Base-by-base conservation (phyloP, 305 asterid genomes). In the Lippia alba region DNA sequence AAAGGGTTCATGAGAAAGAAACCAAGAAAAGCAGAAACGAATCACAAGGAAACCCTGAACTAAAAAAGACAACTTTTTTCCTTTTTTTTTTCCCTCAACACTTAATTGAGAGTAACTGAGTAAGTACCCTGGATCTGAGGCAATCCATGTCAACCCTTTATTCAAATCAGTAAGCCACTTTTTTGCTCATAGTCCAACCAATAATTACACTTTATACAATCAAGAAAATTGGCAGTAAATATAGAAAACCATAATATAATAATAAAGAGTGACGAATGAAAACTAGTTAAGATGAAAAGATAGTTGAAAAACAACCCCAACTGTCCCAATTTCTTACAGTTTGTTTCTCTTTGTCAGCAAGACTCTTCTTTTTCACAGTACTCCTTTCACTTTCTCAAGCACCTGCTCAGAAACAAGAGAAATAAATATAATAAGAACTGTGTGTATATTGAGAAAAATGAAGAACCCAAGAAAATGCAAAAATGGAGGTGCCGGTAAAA, bases 71-170 rank as follows among this genome's bases (percentile, higher is more conserved):
- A 41, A 73, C 65, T 74, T 75, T 60, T 72, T 82, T 74, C 62
- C 66, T 74, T 82, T 74, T 69, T n/a, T n/a, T n/a, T n/a, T n/a
- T n/a, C n/a, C n/a, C n/a, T 72, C 75, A 85, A 77, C 80, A 70
- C 67, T 76, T 71, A 74, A 73, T 79, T 80, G 65, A 61, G 65
- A 82, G 84, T n/a, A n/a, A n/a, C n/a, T n/a, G n/a, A n/a, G n/a
- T n/a, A n/a, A n/a, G n/a, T 88, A 74, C 86, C 97, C 89, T 80
- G 92, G 94, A 88, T 87, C 96, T 84, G 88, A 90, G 92, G 97
- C 85, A 87, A 87, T 74, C 85, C 78, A 76, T 70, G 84, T 80
- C 84, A 88, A 82, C 80, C 84, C 84, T 79, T 66, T 79, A 66
- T 79, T 71, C 78, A 83, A 70, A 80, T 72, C 77, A 36, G 63